phyloP scores from a whole-genome alignment of 768 basidiomycete genomes.

The Lactifluus pinguis region DNA sequence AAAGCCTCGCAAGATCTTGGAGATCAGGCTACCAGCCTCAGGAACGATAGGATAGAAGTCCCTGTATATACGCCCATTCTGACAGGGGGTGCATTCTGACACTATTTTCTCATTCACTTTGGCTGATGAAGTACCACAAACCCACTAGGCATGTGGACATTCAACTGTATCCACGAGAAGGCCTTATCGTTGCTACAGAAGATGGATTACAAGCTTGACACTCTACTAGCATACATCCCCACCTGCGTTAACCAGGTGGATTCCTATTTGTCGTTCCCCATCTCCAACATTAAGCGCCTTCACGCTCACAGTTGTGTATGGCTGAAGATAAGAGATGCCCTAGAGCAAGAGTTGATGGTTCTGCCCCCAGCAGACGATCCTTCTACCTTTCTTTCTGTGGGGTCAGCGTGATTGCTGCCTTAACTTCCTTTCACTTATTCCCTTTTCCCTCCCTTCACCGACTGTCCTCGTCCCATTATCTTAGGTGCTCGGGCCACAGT shows the following conservation, averaged over 20 bases:
- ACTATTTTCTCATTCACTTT: not conserved
- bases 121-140: not conserved
- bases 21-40: not conserved
- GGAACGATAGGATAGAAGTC: not conserved
- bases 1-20: not conserved
- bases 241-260: not conserved
- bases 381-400: not conserved
- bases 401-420: no score
- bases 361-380: not conserved
- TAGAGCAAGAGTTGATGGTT: not conserved
- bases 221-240: not conserved
- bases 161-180: not conserved
- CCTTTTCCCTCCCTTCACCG: no score
- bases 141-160: not conserved
- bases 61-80: not conserved
- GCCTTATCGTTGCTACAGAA: not conserved
- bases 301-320: not conserved
- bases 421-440: no score
- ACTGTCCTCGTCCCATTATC: no score
- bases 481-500: no score
- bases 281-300: not conserved
- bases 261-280: not conserved
- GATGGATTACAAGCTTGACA: not conserved
- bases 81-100: not conserved
- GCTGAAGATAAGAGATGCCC: not conserved